A percentile compares a stretch with the other conserved stretches of the same genome.
These are phyloP conservation scores for Scedosporium minutisporum DNA, from an alignment of 2,329 filamentous ascomycete species.

Conservation along the genomic window DNA sequence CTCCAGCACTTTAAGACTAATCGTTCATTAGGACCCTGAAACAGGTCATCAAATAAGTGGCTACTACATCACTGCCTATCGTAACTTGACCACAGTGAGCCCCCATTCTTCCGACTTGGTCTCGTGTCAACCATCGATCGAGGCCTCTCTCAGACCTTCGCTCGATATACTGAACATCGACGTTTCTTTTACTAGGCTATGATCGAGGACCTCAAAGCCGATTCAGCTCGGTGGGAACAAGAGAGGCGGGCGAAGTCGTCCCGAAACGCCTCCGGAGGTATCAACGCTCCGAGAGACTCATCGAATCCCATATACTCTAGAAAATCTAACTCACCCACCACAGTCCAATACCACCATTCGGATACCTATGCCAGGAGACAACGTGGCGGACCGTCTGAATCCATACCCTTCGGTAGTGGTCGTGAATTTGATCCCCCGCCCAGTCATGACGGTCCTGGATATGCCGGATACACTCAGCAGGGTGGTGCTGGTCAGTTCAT, in stretches of 20 bases:
- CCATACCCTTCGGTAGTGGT: slow-evolving; percentile 1
- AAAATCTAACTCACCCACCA: slow-evolving; percentile 48
- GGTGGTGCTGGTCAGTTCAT: slow-evolving; percentile 2
- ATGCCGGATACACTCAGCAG: slow-evolving; percentile 1
- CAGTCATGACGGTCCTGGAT: slow-evolving; percentile 1
- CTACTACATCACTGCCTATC: slow-evolving; percentile 71
- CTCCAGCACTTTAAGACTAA: slow-evolving; percentile 4
- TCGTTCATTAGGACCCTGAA: slow-evolving; percentile 35
- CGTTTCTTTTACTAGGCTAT: slow-evolving; percentile 35
- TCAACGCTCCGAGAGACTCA: slow-evolving; percentile 39
- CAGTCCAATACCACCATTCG: slow-evolving; percentile 49
- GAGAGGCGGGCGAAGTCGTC: slow-evolving; percentile 47
- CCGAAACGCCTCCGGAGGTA: slow-evolving; percentile 48
- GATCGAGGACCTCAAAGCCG: slow-evolving; percentile 53
- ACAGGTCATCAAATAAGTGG: slow-evolving; percentile 55
- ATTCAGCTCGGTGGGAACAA: slow-evolving; percentile 52
- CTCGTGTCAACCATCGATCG: not conserved
- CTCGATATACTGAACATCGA: not conserved
- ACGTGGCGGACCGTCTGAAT: slow-evolving; percentile 4
- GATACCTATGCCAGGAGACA: slow-evolving; percentile 27
- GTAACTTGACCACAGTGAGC: slow-evolving; percentile 68
- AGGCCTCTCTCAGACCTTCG: not conserved
- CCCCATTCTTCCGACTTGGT: not conserved
- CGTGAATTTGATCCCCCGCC: slow-evolving; percentile 5
- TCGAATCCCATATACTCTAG: slow-evolving; percentile 35